Evolutionary conservation across 2,329 filamentous ascomycete species (phyloP).

Genomic region (Dothideomycetes sp.): DNA sequence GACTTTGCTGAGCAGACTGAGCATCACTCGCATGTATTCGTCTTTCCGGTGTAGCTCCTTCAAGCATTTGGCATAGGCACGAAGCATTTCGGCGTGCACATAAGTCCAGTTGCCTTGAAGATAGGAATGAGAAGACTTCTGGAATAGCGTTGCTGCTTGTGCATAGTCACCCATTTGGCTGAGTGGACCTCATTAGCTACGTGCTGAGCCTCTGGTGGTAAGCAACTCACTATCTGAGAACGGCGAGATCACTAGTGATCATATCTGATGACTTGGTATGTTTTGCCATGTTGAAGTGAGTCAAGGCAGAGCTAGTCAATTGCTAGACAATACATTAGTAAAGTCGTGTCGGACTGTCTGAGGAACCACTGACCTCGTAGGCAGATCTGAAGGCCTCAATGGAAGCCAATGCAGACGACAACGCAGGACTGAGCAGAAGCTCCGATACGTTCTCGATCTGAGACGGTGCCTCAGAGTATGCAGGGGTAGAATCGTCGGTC

Average conservation of each 20-base stretch:
- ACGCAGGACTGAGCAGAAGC: conserved; percentile 12
- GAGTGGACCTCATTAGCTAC: not conserved
- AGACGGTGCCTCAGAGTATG: not conserved
- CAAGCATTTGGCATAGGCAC: conserved; percentile 76
- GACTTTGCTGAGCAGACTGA: conserved; percentile 63
- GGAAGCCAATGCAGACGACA: conserved; percentile 23
- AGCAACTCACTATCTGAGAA: conserved; percentile 56
- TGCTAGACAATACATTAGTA: conserved; percentile 35
- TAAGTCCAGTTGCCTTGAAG: conserved; percentile 66
- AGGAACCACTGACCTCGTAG: conserved; percentile 25
- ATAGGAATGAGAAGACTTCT: conserved; percentile 67
- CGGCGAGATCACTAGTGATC: conserved; percentile 72
- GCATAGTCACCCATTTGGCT: conserved; percentile 57
- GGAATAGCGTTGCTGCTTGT: conserved; percentile 66
- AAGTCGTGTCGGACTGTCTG: not conserved
- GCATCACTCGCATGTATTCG: conserved; percentile 65
- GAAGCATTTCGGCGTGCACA: conserved; percentile 71
- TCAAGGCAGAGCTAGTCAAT: conserved; percentile 74
- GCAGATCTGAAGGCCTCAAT: conserved; percentile 27
- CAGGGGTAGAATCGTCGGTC: not conserved
- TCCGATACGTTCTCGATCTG: conserved; percentile 1
- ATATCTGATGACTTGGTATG: conserved; percentile 67
- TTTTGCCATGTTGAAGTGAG: conserved; percentile 70
- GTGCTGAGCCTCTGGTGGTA: too few species aligned
- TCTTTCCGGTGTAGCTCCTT: conserved; percentile 64